phyloP scores from a whole-genome alignment of 805 yeast genomes.

The Saccharomyces cerevisiae region DNA sequence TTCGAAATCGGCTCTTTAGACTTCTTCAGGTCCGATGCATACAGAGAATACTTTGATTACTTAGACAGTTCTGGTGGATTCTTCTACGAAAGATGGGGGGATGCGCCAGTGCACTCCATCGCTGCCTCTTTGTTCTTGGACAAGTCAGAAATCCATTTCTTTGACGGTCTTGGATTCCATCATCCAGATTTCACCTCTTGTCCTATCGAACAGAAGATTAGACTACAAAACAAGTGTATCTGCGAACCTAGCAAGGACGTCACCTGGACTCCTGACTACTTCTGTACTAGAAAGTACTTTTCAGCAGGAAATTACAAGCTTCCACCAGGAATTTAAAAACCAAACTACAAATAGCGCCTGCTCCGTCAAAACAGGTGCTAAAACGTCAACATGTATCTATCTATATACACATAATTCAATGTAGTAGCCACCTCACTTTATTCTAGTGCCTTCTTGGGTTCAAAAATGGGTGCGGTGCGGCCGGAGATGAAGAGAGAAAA shows the following conservation, averaged over 20 bases:
- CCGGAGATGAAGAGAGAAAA: background rate
- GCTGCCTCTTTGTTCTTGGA: conserved; percentile 58
- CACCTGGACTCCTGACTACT: conserved; percentile 62
- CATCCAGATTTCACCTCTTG: conserved; percentile 63
- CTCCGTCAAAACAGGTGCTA: background rate
- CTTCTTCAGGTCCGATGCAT: conserved; percentile 52
- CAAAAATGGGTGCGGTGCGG: background rate
- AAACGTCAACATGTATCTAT: background rate
- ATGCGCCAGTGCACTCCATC: conserved; percentile 82
- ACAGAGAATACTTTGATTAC: conserved; percentile 50
- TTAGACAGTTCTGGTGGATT: conserved; percentile 69
- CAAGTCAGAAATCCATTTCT: conserved; percentile 53
- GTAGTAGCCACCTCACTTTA: background rate
- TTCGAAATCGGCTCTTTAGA: conserved; percentile 69
- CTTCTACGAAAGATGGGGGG: conserved; percentile 88
- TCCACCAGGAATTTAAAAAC: conserved; percentile 10
- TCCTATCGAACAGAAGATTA: conserved; percentile 47
- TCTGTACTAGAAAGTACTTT: conserved; percentile 58
- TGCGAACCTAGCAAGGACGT: conserved; percentile 53
- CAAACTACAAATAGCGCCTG: conserved; percentile 5
- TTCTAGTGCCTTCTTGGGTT: background rate
- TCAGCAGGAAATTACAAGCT: conserved; percentile 23
- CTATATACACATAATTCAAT: background rate
- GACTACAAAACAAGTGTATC: conserved; percentile 52
- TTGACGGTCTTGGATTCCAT: conserved; percentile 67